Conservation (phyloP, 768 basidiomycete genomes). For the Suillus fuscotomentosus region DNA sequence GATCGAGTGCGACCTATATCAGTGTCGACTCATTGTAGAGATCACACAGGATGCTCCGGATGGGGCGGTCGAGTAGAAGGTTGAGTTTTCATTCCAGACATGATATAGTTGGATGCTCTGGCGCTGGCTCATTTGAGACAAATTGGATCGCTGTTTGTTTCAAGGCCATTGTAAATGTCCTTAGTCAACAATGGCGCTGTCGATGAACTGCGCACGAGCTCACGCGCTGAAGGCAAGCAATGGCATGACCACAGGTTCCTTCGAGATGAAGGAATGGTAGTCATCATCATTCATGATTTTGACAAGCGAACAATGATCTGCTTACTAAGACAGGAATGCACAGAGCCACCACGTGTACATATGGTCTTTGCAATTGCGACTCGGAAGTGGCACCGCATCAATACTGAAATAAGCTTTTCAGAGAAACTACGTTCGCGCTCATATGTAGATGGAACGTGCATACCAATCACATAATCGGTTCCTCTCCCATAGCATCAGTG, state of each 20-base stretch:
- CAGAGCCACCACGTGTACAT: too few species aligned
- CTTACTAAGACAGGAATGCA: too few species aligned
- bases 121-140: too few species aligned
- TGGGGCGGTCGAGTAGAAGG: constrained; percentile 33
- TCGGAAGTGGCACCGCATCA: too few species aligned
- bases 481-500: too few species aligned
- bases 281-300: neutral
- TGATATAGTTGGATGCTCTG: too few species aligned
- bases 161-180: constrained; percentile 4
- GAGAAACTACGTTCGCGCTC: too few species aligned
- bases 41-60: constrained; percentile 51
- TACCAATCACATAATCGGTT: too few species aligned
- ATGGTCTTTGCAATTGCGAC: too few species aligned
- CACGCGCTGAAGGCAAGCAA: constrained; percentile 3
- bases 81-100: too few species aligned
- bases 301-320: neutral
- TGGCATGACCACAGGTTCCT: neutral
- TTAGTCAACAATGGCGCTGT: neutral
- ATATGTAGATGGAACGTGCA: too few species aligned
- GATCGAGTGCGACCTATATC: neutral
- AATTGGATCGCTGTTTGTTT: constrained; percentile 10
- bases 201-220: constrained; percentile 18
- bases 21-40: constrained; percentile 42
- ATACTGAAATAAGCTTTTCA: too few species aligned
- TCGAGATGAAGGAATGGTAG: neutral